Base-by-base conservation (phyloP, 495 filamentous ascomycete species). In the Aspergillus carlsbadensis region DNA sequence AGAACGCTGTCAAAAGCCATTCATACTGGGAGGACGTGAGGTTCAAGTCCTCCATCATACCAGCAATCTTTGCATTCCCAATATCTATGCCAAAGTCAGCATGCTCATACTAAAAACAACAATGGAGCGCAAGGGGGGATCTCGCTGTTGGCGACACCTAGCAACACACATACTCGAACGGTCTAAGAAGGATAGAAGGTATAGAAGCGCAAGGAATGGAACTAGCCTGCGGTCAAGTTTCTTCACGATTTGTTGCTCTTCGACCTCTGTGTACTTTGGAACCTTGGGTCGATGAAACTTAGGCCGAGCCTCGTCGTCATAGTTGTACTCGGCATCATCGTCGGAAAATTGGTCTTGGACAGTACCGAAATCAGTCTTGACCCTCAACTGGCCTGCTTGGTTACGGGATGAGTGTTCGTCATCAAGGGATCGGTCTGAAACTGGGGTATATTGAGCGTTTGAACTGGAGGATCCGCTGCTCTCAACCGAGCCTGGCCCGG, bases 161-260 rank as follows among this genome's bases (percentile, higher is more conserved):
- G 6, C n/a, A n/a, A n/a, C 15, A 15, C 43, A 73, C 81, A 51
- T 76, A 90, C 87, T 91, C 3, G 86, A 90, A 60, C 89, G 79
- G 66, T 92, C 89, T 52, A 92, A 67, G 67, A 94, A 93, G 42
- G 83, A 85, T 33, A 97, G 76, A 75, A 93, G 79, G 65, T 96
- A 96, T 20, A 96, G 75, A 31, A 90, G 61, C 2, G 90, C 89
- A 44, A 96, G 74, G 66, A 95, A 95, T 5, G 89, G 67, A 15
- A 96, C 90, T 56, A 96, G 74, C 49, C 77, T 81, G 54, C 80
- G 74, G 68, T 96, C 91, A 59, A 96, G 84, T 62, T 84, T 88
- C 63, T 75, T 81, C 41, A 91, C 75, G 11, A 96, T 86, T 10
- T 78, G 78, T 34, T 68, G 71, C 65, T 96, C 92, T 65, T 96